Base-by-base conservation (phyloP, 441 rosid species). In the Adansonia grandidieri region DNA sequence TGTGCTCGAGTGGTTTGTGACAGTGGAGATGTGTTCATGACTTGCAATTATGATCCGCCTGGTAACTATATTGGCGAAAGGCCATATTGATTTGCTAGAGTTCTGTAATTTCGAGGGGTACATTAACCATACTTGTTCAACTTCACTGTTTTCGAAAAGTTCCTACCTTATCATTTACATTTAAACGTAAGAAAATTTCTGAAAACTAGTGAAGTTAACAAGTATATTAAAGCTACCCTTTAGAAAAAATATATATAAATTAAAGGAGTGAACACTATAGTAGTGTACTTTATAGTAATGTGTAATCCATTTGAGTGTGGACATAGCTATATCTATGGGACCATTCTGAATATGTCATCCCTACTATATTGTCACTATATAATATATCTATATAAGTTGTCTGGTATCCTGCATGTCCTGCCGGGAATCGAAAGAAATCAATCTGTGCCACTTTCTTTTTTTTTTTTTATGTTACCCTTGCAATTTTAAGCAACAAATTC, bases 1-100 rank as follows among this genome's bases (percentile, higher is more conserved):
- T 92, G 95, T 48, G 95, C 92, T 74, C 91, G 94, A n/a, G 89
- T 83, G 56, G 87, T 89, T 32, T 94, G 97, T 63, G 87, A 89
- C 32, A 84, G 71, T 17, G 98, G 97, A 56, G 95, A 90, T 74
- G 97, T 91, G 77, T 93, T 94, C 75, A 95, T 93, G 90, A 93
- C 91, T 28, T 93, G 98, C 81, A 95, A 95, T 73, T 95, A 93
- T 71, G 92, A 95, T 75, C 98, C 98, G 24, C 85, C 83, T 0
- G 98, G 98, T n/a, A 95, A 89, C 76, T 93, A 90, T 77, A 61
- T 89, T 10, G 98, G 98, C 24, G 82, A 93, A 74, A 86, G 81
- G 80, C 97, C 98, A 2, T 95, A 91, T 62, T 91, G 77, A 87
- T 75, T 10, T 11, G 32, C 7, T 5, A 20, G 13, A 17, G 1